phyloP scores from a whole-genome alignment of 495 filamentous ascomycete species.

The Elaphomyces granulatus region DNA sequence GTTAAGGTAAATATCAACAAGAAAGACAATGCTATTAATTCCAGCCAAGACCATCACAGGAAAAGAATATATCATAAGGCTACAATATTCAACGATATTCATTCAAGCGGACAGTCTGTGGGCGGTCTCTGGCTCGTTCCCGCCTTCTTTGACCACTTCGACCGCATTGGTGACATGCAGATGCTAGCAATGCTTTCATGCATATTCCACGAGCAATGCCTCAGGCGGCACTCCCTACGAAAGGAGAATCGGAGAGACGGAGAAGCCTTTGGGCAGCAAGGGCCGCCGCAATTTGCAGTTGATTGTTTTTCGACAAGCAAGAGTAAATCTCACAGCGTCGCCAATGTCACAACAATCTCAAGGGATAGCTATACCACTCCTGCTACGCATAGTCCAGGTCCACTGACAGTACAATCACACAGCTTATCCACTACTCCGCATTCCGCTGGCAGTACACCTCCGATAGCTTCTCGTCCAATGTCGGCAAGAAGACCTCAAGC shows the following conservation, averaged over 20 bases:
- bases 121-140: constrained; percentile 58
- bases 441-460: constrained; percentile 55
- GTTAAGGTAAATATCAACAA: constrained; percentile 4
- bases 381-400: constrained; percentile 41
- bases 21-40: constrained; percentile 23
- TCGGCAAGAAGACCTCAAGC: constrained; percentile 21
- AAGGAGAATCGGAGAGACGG: constrained; percentile 6
- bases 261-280: constrained; percentile 8
- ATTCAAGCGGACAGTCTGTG: constrained; percentile 77
- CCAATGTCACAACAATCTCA: constrained; percentile 38
- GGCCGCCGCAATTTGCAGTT: constrained; percentile 19
- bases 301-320: constrained; percentile 20
- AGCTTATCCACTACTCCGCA: constrained; percentile 31
- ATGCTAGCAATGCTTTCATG: constrained; percentile 95
- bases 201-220: constrained; percentile 51
- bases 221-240: constrained; percentile 8
- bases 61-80: constrained; percentile 1
- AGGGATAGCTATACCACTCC: constrained; percentile 42
- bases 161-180: constrained; percentile 66
- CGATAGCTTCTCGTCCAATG: constrained; percentile 23
- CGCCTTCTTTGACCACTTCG: constrained; percentile 56
- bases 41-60: constrained; percentile 15
- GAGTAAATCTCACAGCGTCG: constrained; percentile 20
- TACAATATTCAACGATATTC: constrained; percentile 42
- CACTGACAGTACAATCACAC: constrained; percentile 2